phyloP scores from a whole-genome alignment of 345 rosid genomes.

The Noccaea bulbosa region DNA sequence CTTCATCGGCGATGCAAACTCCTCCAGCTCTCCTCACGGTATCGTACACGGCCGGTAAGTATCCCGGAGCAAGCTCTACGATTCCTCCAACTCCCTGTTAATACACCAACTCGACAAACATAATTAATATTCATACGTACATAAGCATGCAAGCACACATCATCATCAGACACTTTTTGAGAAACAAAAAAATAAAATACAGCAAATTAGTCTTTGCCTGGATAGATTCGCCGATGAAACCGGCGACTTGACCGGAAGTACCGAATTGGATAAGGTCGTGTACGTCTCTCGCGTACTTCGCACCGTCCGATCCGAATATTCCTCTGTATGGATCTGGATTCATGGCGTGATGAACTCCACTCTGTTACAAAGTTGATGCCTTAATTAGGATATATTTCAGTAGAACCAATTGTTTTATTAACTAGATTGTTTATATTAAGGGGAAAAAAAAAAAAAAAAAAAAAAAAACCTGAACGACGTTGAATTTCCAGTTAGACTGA shows the following conservation, averaged over 20 bases:
- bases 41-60: conserved; percentile 72
- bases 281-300: conserved; percentile 79
- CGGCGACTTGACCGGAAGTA: conserved; percentile 82
- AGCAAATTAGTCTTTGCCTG: conserved; percentile 51
- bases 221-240: conserved; percentile 81
- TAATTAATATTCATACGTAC: background rate
- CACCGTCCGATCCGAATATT: conserved; percentile 80
- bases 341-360: conserved; percentile 87
- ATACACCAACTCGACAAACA: background rate
- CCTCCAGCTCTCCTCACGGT: conserved; percentile 79
- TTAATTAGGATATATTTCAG: no score
- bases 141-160: no score
- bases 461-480: conserved; percentile 69
- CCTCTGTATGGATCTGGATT: conserved; percentile 98
- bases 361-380: conserved; percentile 51
- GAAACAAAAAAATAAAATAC: background rate
- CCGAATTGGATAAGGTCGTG: conserved; percentile 80
- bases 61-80: conserved; percentile 84
- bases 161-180: no score
- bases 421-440: background rate
- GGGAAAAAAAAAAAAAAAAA: background rate
- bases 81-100: conserved; percentile 93
- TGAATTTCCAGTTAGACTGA: conserved; percentile 75
- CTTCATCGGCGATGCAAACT: conserved; percentile 89
- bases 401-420: no score